phyloP scores from a whole-genome alignment of 768 basidiomycete genomes.

The Sarcodon aspratus region DNA sequence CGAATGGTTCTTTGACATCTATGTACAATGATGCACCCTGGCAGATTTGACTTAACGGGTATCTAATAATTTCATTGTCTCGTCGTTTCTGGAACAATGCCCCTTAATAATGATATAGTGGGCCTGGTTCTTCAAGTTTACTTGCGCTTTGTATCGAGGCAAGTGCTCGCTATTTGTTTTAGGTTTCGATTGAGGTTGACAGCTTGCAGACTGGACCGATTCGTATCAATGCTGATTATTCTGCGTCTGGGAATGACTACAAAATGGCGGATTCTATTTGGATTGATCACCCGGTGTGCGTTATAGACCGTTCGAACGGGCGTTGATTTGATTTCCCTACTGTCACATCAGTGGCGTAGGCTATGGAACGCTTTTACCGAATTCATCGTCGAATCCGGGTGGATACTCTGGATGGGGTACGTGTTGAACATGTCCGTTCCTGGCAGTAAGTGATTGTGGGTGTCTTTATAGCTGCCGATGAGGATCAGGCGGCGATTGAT shows the following conservation, averaged over 20 bases:
- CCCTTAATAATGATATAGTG: slow-evolving; percentile 4
- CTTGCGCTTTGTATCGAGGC: slow-evolving; percentile 49
- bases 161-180: too few species aligned
- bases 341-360: too few species aligned
- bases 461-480: slow-evolving; percentile 49
- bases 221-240: slow-evolving; percentile 40
- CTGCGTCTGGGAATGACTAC: slow-evolving; percentile 34
- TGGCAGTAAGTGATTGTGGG: too few species aligned
- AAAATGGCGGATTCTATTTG: slow-evolving; percentile 53
- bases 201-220: slow-evolving; percentile 52
- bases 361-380: too few species aligned
- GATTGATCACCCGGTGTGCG: slow-evolving; percentile 59
- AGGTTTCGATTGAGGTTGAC: too few species aligned
- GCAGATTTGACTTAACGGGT: slow-evolving; percentile 69
- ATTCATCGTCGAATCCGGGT: too few species aligned
- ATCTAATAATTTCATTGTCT: slow-evolving; percentile 25
- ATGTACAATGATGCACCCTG: slow-evolving; percentile 47
- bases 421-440: too few species aligned
- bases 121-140: slow-evolving; percentile 64
- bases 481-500: slow-evolving; percentile 52
- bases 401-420: too few species aligned
- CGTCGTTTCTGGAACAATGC: too few species aligned
- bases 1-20: slow-evolving; percentile 32
- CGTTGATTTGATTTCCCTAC: too few species aligned
- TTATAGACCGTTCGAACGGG: too few species aligned